These are phyloP conservation scores for Cutaneotrichosporon sp. DNA, from an alignment of 1,284 basidiomycete genomes.

Conservation along the genomic window DNA sequence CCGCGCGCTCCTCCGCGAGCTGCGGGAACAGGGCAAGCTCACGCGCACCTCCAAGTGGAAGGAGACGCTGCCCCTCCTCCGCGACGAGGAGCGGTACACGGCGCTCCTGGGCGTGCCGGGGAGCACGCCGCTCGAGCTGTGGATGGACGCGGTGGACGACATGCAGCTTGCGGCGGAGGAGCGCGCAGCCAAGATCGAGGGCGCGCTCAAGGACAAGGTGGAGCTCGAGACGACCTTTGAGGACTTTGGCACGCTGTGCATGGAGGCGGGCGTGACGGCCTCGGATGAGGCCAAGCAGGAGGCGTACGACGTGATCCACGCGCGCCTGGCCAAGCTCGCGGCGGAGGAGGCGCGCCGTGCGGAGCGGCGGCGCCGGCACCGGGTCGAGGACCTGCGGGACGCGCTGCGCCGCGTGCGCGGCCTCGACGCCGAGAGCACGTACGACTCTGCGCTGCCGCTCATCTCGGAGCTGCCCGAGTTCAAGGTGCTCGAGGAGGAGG, in stretches of 20 bases:
- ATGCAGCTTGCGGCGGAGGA: conserved; percentile 81
- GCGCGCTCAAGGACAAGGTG: conserved; percentile 28
- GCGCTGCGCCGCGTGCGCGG: conserved; percentile 86
- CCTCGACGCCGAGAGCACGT: conserved; percentile 69
- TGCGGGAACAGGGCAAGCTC: conserved; percentile 69
- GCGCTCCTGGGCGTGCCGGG: conserved; percentile 86
- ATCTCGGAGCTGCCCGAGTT: conserved; percentile 81
- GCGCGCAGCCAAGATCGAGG: conserved; percentile 64
- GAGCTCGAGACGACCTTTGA: conserved; percentile 53
- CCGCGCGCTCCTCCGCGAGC: conserved; percentile 72
- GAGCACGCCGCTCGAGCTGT: conserved; percentile 90
- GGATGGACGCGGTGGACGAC: conserved; percentile 89
- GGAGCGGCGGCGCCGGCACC: conserved; percentile 79
- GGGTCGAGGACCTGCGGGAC: conserved; percentile 94
- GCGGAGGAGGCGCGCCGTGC: conserved; percentile 76
- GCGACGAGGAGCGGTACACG: conserved; percentile 76
- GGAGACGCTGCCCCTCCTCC: conserved; percentile 74
- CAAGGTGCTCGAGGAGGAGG: conserved; percentile 72
- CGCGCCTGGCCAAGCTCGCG: conserved; percentile 68
- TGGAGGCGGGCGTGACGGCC: conserved; percentile 54
- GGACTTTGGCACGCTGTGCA: conserved; percentile 59
- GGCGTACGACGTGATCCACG: conserved; percentile 68
- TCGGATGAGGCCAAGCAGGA: conserved; percentile 61
- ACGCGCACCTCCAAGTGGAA: conserved; percentile 88
- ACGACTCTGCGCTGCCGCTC: conserved; percentile 74